Percentiles rank a stretch among this genome's conserved stretches.
These are phyloP conservation scores for Talaromyces thailandensis DNA, from an alignment of 495 filamentous ascomycete species.

Conservation along the genomic window DNA sequence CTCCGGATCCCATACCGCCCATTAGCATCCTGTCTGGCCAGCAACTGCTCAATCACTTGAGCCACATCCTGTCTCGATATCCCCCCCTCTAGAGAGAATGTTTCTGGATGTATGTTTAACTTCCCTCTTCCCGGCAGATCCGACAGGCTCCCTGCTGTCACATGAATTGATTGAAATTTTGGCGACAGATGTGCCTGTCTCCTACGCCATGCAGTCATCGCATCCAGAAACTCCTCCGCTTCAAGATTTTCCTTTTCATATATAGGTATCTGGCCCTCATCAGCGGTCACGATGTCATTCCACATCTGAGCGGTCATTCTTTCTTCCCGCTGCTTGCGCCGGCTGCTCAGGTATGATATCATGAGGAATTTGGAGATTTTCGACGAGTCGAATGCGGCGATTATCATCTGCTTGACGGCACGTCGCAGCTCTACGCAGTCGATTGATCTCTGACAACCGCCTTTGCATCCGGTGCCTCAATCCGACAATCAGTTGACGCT, in stretches of 20 bases:
- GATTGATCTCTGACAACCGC: neutral
- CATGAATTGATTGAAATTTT: neutral
- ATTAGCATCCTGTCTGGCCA: neutral
- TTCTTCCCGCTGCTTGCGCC: neutral
- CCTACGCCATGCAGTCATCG: neutral
- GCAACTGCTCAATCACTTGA: neutral
- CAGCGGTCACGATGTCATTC: neutral
- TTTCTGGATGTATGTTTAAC: neutral
- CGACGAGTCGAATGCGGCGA: neutral
- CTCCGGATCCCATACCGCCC: neutral
- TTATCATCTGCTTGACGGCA: neutral
- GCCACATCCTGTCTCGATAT: slow-evolving; percentile 1
- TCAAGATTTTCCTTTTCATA: neutral
- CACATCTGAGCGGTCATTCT: neutral
- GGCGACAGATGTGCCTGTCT: neutral
- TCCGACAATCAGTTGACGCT: too few species aligned
- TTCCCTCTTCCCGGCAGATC: neutral
- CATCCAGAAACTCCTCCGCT: neutral
- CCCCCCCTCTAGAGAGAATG: neutral
- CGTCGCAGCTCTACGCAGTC: neutral
- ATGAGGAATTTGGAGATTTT: slow-evolving; percentile 1
- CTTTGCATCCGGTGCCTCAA: neutral
- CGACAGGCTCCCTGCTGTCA: neutral
- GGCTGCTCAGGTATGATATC: neutral
- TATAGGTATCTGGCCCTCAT: neutral